Conservation (phyloP, 805 yeast species). For the Nakazawaea holstii region DNA sequence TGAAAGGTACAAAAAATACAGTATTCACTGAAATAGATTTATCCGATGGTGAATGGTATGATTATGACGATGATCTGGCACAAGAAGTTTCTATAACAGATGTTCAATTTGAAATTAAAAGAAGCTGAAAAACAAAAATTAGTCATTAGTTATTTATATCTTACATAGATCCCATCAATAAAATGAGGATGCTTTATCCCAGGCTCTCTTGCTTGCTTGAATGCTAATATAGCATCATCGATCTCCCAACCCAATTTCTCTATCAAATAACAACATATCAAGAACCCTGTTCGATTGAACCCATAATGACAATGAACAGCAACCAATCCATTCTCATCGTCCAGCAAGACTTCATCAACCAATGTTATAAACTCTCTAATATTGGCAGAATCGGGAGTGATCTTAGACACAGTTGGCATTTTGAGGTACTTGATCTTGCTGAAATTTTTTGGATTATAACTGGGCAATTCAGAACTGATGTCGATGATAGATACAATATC, state of each 20-base stretch:
- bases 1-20: conserved; percentile 49
- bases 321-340: conserved; percentile 14
- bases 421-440: conserved; percentile 53
- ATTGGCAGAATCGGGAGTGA: conserved; percentile 61
- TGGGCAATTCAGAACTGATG: conserved; percentile 65
- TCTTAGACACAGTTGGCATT: conserved; percentile 73
- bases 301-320: conserved; percentile 77
- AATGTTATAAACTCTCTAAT: conserved; percentile 51
- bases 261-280: conserved; percentile 63
- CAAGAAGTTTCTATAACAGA: conserved; percentile 80
- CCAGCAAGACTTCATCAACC: conserved; percentile 38
- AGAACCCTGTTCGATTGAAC: conserved; percentile 72
- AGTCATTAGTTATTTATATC: conserved; percentile 38
- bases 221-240: conserved; percentile 57
- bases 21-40: conserved; percentile 62
- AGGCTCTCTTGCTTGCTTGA: conserved; percentile 52
- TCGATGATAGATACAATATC: conserved; percentile 59
- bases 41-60: conserved; percentile 86
- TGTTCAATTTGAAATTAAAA: conserved; percentile 56
- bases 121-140: conserved; percentile 11
- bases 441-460: conserved; percentile 60
- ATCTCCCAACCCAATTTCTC: conserved; percentile 57
- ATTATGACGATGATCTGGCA: conserved; percentile 82
- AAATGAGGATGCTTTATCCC: conserved; percentile 79
- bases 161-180: conserved; percentile 62